phyloP scores from a whole-genome alignment of 1,139 yeast species.

The Kodamaea derodonti region DNA sequence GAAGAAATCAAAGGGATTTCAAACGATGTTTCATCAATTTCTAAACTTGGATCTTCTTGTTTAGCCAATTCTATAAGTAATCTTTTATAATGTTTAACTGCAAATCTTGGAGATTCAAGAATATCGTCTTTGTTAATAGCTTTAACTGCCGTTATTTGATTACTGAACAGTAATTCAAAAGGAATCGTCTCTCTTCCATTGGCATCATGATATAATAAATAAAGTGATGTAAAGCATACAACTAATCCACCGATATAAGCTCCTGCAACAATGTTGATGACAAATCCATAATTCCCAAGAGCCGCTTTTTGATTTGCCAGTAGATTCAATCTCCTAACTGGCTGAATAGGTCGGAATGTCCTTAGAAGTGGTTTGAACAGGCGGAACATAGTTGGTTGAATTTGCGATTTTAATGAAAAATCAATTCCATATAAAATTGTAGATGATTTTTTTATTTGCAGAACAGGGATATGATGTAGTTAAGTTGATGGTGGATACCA shows the following conservation, averaged over 20 bases:
- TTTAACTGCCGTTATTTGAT: conserved; percentile 39
- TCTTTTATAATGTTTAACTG: conserved; percentile 43
- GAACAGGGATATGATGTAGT: too few species aligned
- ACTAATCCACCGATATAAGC: conserved; percentile 43
- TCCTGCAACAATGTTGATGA: conserved; percentile 38
- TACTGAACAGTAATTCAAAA: conserved; percentile 29
- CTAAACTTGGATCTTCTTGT: conserved; percentile 22
- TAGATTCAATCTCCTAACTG: too few species aligned
- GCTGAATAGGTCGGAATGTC: background rate
- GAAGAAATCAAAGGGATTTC: conserved; percentile 34
- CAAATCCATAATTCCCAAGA: conserved; percentile 29
- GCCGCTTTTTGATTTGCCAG: conserved; percentile 18
- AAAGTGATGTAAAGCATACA: conserved; percentile 38
- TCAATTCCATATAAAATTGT: too few species aligned
- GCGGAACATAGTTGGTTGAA: too few species aligned
- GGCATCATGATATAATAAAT: conserved; percentile 41
- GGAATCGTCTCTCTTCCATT: conserved; percentile 39
- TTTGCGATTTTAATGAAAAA: too few species aligned
- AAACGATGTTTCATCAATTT: conserved; percentile 27
- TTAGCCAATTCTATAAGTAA: conserved; percentile 35
- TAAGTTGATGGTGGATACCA: too few species aligned
- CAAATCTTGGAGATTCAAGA: conserved; percentile 38
- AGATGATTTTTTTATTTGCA: too few species aligned
- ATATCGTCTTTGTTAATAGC: conserved; percentile 48
- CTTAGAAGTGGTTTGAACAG: background rate